phyloP scores from a whole-genome alignment of 1,284 basidiomycete genomes.

The Nidula niveotomentosa region DNA sequence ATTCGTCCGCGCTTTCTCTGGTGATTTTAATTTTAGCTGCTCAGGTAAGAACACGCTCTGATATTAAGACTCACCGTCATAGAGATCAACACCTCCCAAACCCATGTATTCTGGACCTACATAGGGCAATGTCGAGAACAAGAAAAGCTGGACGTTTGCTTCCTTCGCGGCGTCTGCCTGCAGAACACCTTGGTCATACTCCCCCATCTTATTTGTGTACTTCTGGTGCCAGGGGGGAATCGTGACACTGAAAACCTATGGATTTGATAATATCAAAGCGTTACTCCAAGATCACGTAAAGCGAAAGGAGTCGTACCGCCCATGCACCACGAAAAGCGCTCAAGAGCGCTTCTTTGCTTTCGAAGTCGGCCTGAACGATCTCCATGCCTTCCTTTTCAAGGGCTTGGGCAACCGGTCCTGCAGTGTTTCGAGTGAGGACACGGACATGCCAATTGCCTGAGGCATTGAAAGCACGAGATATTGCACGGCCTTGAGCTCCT shows the following conservation, averaged over 20 bases:
- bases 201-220: conserved; percentile 8
- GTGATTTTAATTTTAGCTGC: background rate
- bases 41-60: background rate
- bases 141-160: conserved; percentile 10
- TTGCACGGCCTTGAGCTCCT: conserved; percentile 10
- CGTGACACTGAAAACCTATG: conserved; percentile 12
- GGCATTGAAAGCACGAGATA: conserved; percentile 10
- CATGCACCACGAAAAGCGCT: conserved; percentile 10
- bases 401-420: conserved; percentile 4
- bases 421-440: conserved; percentile 10
- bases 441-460: conserved; percentile 13
- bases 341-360: conserved; percentile 8
- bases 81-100: conserved; percentile 12
- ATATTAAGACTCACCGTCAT: conserved; percentile 8
- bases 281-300: background rate
- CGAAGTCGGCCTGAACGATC: conserved; percentile 8
- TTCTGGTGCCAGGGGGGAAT: conserved; percentile 12
- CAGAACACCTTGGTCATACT: conserved; percentile 10
- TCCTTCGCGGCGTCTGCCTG: conserved; percentile 12
- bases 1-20: conserved; percentile 1
- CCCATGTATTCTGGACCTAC: conserved; percentile 12
- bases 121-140: conserved; percentile 13
- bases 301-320: conserved; percentile 2
- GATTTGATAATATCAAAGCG: no score
- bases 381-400: conserved; percentile 9